phyloP scores from a whole-genome alignment of 192 early-diverging fungal species.

The Linnemannia zychae region DNA sequence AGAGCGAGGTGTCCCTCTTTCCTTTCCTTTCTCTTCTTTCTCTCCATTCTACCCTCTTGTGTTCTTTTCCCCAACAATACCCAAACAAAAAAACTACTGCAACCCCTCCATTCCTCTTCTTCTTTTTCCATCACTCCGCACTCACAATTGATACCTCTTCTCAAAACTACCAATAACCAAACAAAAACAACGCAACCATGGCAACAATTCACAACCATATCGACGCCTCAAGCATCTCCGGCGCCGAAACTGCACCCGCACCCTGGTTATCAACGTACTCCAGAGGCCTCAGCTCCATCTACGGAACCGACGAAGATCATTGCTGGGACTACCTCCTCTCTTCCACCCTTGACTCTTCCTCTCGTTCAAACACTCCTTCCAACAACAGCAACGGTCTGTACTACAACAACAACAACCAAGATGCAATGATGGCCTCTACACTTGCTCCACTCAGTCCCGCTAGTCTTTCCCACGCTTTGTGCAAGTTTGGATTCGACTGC shows the following conservation, averaged over 20 bases:
- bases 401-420: constrained; percentile 1
- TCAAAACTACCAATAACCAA: too few relatives aligned
- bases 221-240: constrained; percentile 8
- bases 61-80: background rate
- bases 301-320: constrained; percentile 41
- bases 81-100: background rate
- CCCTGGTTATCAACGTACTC: constrained; percentile 42
- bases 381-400: constrained; percentile 2
- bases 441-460: constrained; percentile 21
- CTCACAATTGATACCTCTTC: background rate
- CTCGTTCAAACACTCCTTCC: background rate
- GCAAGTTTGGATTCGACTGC: constrained; percentile 53
- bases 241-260: background rate
- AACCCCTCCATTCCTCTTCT: background rate
- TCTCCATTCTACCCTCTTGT: background rate
- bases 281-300: constrained; percentile 45
- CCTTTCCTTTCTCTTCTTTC: background rate
- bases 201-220: constrained; percentile 27
- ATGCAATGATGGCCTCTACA: background rate
- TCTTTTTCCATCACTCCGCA: background rate
- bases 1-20: too few relatives aligned
- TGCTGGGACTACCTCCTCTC: constrained; percentile 48
- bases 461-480: constrained; percentile 36
- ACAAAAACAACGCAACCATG: constrained; percentile 3
- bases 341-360: background rate